Conservation (phyloP, 441 rosid species). For the Jatropha multifida region DNA sequence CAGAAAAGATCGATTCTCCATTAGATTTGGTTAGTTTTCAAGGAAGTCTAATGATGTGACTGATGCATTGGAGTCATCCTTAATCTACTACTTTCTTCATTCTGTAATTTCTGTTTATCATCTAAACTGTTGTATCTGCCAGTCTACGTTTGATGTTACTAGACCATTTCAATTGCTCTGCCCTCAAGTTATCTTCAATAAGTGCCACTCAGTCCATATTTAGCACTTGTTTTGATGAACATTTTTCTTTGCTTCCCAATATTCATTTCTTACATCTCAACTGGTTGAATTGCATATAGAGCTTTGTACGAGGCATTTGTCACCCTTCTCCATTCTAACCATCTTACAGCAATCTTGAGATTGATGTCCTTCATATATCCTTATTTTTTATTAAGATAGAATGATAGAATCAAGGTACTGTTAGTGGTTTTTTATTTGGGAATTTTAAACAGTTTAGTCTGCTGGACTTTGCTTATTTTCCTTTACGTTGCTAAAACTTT, state of each 20-base stretch:
- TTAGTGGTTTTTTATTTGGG: no score
- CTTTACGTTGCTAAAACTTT: no score
- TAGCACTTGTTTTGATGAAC: not conserved
- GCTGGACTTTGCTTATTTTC: not conserved
- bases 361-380: no score
- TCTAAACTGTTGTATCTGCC: not conserved
- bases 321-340: no score
- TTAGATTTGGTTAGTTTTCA: not conserved
- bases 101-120: not conserved
- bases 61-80: not conserved
- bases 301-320: no score
- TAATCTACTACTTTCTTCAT: not conserved
- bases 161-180: not conserved
- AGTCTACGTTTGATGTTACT: not conserved
- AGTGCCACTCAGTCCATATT: not conserved
- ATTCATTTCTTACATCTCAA: no score
- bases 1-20: not conserved
- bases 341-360: no score
- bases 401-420: no score
- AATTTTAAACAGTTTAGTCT: no score
- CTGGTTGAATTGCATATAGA: no score
- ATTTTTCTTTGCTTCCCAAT: not conserved
- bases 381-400: no score
- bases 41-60: not conserved
- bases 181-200: not conserved